Evolutionary conservation across 129 eudicot genomes (phyloP).

Genomic region (Solidago caesia): DNA sequence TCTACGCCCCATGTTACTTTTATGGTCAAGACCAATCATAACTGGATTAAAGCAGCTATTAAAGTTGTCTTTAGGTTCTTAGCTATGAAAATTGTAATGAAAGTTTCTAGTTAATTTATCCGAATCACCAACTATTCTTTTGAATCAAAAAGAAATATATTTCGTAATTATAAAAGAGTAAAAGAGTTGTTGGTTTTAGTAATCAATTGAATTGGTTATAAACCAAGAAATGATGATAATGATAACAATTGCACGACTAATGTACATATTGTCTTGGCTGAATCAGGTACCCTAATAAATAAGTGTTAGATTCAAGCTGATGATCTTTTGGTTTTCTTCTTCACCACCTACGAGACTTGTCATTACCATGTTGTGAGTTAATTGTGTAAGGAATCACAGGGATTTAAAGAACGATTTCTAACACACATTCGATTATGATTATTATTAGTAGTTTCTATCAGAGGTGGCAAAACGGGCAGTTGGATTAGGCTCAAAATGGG

Average conservation of each 20-base stretch:
- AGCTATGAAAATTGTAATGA: too few species aligned
- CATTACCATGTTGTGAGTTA: background rate
- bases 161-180: too few species aligned
- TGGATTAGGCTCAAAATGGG: background rate
- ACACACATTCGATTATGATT: background rate
- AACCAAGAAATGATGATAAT: too few species aligned
- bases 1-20: background rate
- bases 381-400: too few species aligned
- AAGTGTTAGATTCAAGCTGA: background rate
- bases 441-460: background rate
- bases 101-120: too few species aligned
- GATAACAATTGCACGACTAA: background rate
- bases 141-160: too few species aligned
- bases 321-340: background rate
- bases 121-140: too few species aligned
- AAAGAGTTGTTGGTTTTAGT: background rate
- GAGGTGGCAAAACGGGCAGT: background rate
- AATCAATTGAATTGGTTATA: too few species aligned
- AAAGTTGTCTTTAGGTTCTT: too few species aligned
- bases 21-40: too few species aligned
- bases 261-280: background rate
- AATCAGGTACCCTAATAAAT: background rate
- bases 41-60: too few species aligned
- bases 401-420: background rate
- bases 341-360: background rate